Conservation (phyloP, 257 asterid genomes). For the Solanum sejunctum region DNA sequence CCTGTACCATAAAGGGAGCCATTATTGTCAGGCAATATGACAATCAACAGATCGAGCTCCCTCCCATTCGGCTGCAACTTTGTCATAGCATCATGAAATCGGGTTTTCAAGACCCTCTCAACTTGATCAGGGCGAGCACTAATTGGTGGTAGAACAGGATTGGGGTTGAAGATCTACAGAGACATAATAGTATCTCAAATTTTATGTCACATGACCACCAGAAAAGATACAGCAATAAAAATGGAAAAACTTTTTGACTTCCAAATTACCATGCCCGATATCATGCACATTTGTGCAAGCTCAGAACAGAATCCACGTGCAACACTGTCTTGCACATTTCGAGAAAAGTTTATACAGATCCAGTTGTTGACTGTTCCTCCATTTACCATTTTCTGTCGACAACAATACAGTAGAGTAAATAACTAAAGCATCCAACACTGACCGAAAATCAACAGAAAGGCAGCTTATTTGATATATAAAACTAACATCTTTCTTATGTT, state of each 20-base stretch:
- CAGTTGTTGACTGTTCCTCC: slow-evolving; percentile 84
- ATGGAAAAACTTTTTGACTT: neutral
- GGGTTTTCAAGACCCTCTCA: slow-evolving; percentile 65
- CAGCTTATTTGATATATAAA: neutral
- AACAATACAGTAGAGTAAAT: neutral
- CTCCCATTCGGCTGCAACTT: slow-evolving; percentile 39
- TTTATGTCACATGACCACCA: neutral
- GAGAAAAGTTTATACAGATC: slow-evolving; percentile 89
- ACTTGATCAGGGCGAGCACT: slow-evolving; percentile 78
- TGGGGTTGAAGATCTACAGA: slow-evolving; percentile 56
- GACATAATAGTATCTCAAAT: neutral
- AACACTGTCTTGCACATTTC: slow-evolving; percentile 55
- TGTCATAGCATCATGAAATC: slow-evolving; percentile 61
- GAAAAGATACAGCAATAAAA: neutral
- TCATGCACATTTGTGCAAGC: slow-evolving; percentile 86
- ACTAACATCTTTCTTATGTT: neutral
- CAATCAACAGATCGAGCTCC: slow-evolving; percentile 89
- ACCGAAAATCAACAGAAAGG: neutral
- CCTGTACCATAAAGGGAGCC: slow-evolving; percentile 85
- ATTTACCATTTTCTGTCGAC: slow-evolving; percentile 83
- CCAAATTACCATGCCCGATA: slow-evolving; percentile 88
- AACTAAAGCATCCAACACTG: neutral
- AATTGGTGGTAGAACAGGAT: slow-evolving; percentile 63
- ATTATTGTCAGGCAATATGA: slow-evolving; percentile 83
- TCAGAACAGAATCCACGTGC: slow-evolving; percentile 70